Base-by-base conservation (phyloP, 805 yeast species). In the Jamesozyma spencerorum region DNA sequence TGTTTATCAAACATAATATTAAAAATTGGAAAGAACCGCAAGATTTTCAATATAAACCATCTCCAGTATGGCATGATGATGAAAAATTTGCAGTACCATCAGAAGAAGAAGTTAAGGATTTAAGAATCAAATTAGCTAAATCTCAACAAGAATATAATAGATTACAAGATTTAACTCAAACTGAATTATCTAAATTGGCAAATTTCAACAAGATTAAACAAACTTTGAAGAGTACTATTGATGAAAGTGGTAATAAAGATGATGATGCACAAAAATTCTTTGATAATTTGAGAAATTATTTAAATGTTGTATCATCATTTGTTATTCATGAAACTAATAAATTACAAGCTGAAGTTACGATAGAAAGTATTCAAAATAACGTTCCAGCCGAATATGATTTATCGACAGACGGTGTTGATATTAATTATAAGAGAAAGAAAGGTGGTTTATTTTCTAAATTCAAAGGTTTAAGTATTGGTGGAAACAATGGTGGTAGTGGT, bases 1-100 rank as follows among this genome's bases (percentile, higher is more conserved):
- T 92, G 97, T 92, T 79, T 62, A 78, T 87, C 41, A 87, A 87
- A 55, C 99, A 92, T 63, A 92, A 92, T 58, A 46, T 72, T 19
- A 62, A 64, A 15, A 68, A 67, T 13, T 92, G 96, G 97, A 70
- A 69, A 34, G 97, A 87, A 51, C 97, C 97, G 1, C 68, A 66
- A 5, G 97, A 90, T 63, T 85, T 83, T 55, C 71, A 76, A 48
- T 92, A 83, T 54, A 74, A 84, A 47, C 96, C 97, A 1, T 80
- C 94, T 19, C 79, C 87, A 24, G 81, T 92, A 32, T 92, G 98
- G 98, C 97, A 90, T 62, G 98, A 92, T 55, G 97, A 92, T 61
- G 95, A 86, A 48, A 66, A 74, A 28, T 71, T 84, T 53, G 70
- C 81, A 47, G 71, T 77, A 1, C 67, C 72, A 4, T 71, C 73